A percentile compares a stretch with the other conserved stretches of the same genome.
These are phyloP conservation scores for Melaleuca quinquenervia DNA, from an alignment of 345 rosid genomes.

Conservation along the genomic window DNA sequence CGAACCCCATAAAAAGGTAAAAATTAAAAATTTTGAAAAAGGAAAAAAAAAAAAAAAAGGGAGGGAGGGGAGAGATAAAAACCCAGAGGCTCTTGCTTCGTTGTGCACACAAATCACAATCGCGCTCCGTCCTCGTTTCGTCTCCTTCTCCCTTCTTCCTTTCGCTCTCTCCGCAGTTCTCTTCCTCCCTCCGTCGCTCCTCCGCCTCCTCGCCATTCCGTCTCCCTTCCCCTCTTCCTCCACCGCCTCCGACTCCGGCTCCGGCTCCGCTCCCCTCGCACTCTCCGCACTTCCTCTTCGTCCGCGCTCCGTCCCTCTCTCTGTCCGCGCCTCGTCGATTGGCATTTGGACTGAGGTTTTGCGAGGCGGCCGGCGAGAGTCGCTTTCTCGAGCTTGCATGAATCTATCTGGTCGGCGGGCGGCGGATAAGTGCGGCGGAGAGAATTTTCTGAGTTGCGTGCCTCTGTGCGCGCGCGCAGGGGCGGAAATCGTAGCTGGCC, in stretches of 20 bases:
- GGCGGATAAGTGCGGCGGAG: background rate
- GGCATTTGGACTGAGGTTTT: background rate
- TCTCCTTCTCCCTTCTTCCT: background rate
- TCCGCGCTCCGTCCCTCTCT: background rate
- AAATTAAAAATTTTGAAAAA: background rate
- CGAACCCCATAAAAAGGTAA: background rate
- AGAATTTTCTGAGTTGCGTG: background rate
- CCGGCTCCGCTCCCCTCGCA: background rate
- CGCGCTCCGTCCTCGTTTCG: background rate
- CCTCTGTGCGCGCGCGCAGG: background rate
- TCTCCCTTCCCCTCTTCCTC: background rate
- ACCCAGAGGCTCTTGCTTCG: background rate
- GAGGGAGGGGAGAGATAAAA: background rate
- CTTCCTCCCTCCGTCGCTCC: background rate
- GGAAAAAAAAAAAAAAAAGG: background rate
- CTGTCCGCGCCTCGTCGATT: background rate
- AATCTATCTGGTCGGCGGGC: background rate
- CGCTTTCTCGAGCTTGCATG: background rate
- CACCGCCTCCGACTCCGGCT: background rate
- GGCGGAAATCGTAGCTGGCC: background rate
- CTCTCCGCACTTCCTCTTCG: background rate
- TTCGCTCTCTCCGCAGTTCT: background rate
- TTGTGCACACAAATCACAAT: background rate
- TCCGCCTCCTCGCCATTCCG: background rate
- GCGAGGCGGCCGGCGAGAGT: background rate